Evolutionary conservation across 2,329 filamentous ascomycete genomes (phyloP).

Genomic region (Ceratocystiopsis minuta): DNA sequence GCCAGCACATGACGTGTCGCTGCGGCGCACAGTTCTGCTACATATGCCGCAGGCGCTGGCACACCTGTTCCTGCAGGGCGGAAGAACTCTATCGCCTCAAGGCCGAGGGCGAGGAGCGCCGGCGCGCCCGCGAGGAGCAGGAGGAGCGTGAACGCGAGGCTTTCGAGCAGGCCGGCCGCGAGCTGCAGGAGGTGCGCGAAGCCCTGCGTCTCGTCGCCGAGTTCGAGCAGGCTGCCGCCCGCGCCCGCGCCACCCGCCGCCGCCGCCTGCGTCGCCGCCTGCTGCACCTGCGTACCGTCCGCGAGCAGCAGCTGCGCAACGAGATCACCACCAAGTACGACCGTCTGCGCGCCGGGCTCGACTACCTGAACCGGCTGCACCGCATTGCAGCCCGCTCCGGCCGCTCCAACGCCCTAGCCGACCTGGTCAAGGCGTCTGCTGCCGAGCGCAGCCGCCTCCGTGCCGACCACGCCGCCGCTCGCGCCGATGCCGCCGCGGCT

Average conservation of each 20-base stretch:
- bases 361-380: slow-evolving; percentile 15
- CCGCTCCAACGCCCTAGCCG: slow-evolving; percentile 19
- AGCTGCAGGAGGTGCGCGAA: slow-evolving; percentile 16
- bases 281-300: slow-evolving; percentile 19
- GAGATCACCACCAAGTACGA: slow-evolving; percentile 3
- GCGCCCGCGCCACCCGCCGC: slow-evolving; percentile 20
- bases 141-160: slow-evolving; percentile 4
- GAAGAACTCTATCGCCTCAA: slow-evolving; percentile 26
- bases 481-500: slow-evolving; percentile 12
- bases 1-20: slow-evolving; percentile 75
- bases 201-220: slow-evolving; percentile 29
- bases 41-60: slow-evolving; percentile 56
- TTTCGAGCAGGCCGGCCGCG: slow-evolving; percentile 17
- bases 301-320: slow-evolving; percentile 20
- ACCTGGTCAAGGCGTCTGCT: slow-evolving; percentile 9
- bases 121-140: slow-evolving; percentile 14
- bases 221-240: slow-evolving; percentile 18
- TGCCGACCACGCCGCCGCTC: slow-evolving; percentile 17
- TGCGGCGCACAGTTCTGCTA: slow-evolving; percentile 76
- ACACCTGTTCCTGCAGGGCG: slow-evolving; percentile 48
- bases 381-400: slow-evolving; percentile 18
- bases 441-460: slow-evolving; percentile 15
- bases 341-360: background rate
- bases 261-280: slow-evolving; percentile 16
- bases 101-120: slow-evolving; percentile 16